Evolutionary conservation across 2,329 filamentous ascomycete genomes (phyloP), one percentile per base, ranked within the genome.

Genomic region (Torrubiellomyces zombiae): DNA sequence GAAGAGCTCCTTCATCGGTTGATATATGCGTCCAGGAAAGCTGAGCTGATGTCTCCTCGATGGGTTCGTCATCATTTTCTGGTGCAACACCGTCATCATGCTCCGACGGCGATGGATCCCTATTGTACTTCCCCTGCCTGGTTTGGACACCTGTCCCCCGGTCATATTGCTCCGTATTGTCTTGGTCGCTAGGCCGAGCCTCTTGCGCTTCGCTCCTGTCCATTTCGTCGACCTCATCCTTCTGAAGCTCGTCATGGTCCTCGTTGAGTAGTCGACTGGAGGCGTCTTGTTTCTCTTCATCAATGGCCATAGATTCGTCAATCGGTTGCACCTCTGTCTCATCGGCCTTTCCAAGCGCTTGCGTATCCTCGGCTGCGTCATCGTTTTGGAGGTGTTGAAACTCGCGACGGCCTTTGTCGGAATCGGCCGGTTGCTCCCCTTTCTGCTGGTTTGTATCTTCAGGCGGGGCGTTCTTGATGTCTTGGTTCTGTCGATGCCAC

Each of bases 381-480:
- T 94, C 81, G 36, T 94, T 73, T 32, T 77, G 75, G 4, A 95
- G 59, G 51, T 99, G 89, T 53, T 95, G 83, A 43, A 94, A 94
- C 43, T 94, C 83, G n/a, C 68, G 69, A 42, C 75, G 64, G 7
- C 67, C 62, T 60, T 81, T 76, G 32, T 89, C 74, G n/a, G 72
- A 60, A 31, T 79, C 69, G 35, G 54, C 51, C 10, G 37, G 34
- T 6, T 33, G 20, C 21, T 56, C 47, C 20, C 62, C 49, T 18
- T 53, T 54, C 35, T 68, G 51, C 16, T 65, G 58, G 12, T 62
- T 50, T 9, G 63, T 36, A 9, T 53, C 44, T 27, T 69, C 57
- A 2, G 65, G 54, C 11, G 44, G 39, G 5, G 50, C 45, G 29
- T 76, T 64, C 44, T 67, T 58, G 38, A 98, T 95, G 32, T 93